These are phyloP conservation scores for Fusarium sublunatum DNA, from an alignment of 2,329 filamentous ascomycete genomes.

Conservation along the genomic window DNA sequence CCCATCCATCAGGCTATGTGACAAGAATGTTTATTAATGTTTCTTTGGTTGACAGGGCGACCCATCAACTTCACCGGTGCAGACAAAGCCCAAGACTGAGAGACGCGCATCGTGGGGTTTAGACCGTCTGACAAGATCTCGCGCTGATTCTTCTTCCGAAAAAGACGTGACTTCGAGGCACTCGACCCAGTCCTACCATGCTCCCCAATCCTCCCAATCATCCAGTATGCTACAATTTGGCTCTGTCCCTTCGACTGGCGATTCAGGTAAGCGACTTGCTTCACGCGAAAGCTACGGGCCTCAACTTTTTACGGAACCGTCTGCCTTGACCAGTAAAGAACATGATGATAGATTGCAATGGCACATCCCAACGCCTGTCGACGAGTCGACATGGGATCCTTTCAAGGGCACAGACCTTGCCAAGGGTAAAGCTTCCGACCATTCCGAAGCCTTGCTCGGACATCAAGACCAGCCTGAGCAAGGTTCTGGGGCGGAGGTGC, in stretches of 20 bases:
- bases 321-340: conserved; percentile 27
- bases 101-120: conserved; percentile 60
- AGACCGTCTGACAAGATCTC: conserved; percentile 51
- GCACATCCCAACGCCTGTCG: conserved; percentile 40
- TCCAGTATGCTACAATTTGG: conserved; percentile 38
- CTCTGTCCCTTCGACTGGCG: conserved; percentile 31
- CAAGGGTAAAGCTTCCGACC: conserved; percentile 23
- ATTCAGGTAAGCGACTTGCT: conserved; percentile 40
- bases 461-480: conserved; percentile 11
- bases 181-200: conserved; percentile 36
- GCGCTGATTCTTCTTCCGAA: conserved; percentile 38
- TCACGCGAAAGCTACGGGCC: conserved; percentile 33
- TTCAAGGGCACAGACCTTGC: conserved; percentile 34
- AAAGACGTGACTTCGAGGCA: conserved; percentile 34
- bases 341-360: conserved; percentile 36
- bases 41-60: conserved; percentile 54
- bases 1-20: conserved; percentile 46
- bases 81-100: conserved; percentile 53
- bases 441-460: conserved; percentile 19
- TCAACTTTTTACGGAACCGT: conserved; percentile 16
- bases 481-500: conserved; percentile 5
- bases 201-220: conserved; percentile 40
- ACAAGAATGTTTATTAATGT: conserved; percentile 52
- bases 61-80: conserved; percentile 48
- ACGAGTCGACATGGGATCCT: conserved; percentile 39